phyloP scores from a whole-genome alignment of 2,329 filamentous ascomycete genomes.

The Plenodomus biglobosus region DNA sequence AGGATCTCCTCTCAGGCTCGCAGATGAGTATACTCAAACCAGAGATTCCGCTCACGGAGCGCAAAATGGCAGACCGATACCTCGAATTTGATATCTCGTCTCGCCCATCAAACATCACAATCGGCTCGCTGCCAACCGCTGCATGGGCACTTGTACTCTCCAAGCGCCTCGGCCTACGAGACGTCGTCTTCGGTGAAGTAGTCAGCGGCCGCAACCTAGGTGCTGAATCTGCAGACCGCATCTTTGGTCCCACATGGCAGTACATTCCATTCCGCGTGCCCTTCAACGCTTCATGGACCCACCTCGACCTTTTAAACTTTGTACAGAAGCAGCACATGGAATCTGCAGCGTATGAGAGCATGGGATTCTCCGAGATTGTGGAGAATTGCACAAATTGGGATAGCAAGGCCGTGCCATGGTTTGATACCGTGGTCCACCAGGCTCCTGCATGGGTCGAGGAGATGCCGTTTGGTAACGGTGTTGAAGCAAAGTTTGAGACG shows the following conservation, averaged over 20 bases:
- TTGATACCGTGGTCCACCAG: conserved; percentile 46
- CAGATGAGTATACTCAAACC: conserved; percentile 49
- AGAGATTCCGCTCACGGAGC: conserved; percentile 29
- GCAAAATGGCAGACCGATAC: conserved; percentile 33
- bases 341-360: conserved; percentile 38
- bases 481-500: conserved; percentile 54
- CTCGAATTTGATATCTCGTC: conserved; percentile 43
- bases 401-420: conserved; percentile 30
- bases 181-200: conserved; percentile 68
- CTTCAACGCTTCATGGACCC: conserved; percentile 54
- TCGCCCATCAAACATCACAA: conserved; percentile 59
- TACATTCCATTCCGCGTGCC: conserved; percentile 65
- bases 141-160: conserved; percentile 67
- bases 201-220: conserved; percentile 65
- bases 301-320: conserved; percentile 35
- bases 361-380: conserved; percentile 43
- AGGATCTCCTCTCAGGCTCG: conserved; percentile 58
- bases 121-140: conserved; percentile 66
- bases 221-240: conserved; percentile 56
- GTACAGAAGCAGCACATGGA: conserved; percentile 43
- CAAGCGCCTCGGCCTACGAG: conserved; percentile 53
- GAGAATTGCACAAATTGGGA: conserved; percentile 40
- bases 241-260: conserved; percentile 68
- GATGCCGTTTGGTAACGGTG: conserved; percentile 47
- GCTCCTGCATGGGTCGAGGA: conserved; percentile 59